Base-by-base conservation (phyloP, 2,329 filamentous ascomycete genomes). In the Gnomoniopsis sp. region DNA sequence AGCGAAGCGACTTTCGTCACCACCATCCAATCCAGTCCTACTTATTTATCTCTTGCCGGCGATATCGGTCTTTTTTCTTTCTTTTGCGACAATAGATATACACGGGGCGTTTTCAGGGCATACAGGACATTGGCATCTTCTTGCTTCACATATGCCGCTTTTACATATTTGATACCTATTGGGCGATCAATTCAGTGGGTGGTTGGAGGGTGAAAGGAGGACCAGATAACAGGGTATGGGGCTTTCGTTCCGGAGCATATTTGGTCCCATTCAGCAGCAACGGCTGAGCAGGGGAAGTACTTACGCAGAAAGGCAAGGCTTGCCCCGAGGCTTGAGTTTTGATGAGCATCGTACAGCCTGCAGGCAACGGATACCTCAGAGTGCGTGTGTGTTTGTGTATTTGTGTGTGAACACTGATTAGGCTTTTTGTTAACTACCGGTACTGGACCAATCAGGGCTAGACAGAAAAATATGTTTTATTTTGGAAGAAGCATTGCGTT, bases 101-200 rank as follows among this genome's bases (percentile, higher is more conserved):
- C 22, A 62, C 59, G 56, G 52, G 56, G 59, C 59, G 59, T 62
- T 59, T 43, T 47, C 6, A 2, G 48, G 59, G 49, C 53, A 54
- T 62, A 59, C 57, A 59, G 53, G 56, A 54, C 34, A 59, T 4
- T 8, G 41, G 56, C 56, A 59, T 59, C 34, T 59, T 49, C 44
- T 56, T 59, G 7, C 38, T 52, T 47, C 23, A 36, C 26, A n/a
- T 49, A 15, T 41, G 44, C 38, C 49, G 57, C 17, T 12, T 15
- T 38, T 4, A 30, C 26, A 30, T 30, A 30, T 43, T 58, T 46
- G 57, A 62, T 62, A 62, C 59, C 59, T 62, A n/a, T 52, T 50
- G 49, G 49, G 33, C 38, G 41, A 22, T 49, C 38, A 12, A n/a
- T 55, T 38, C 15, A 21, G 17, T 19, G 43, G 19, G 23, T 7